Base-by-base conservation (phyloP, 176 grass and related monocot genomes). In the Alopecurus myosuroides region DNA sequence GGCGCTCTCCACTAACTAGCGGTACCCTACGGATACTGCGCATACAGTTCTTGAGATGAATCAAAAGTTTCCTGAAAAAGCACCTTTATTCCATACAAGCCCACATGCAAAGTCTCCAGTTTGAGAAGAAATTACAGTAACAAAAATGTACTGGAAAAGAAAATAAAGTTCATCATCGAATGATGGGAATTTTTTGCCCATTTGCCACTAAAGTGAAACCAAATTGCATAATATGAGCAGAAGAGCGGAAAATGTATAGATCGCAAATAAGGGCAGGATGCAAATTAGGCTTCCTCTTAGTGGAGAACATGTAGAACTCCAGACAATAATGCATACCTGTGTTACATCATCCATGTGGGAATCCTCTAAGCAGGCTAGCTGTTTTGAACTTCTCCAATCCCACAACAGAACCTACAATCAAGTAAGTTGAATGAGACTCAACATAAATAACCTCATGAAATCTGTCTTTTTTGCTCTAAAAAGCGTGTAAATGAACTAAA, bases 301-400 rank as follows among this genome's bases (percentile, higher is more conserved):
- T 74, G 26, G 17, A 49, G 1, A 74, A 49, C 42, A 20, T 31
- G 26, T 11, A 30, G 11, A 73, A 74, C 42, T 9, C 70, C 45
- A 10, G 11, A 83, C 9, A 67, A 67, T 18, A 82, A 86, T 57
- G 42, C 36, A 79, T 89, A 94, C 91, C 76, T 95, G 93, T 64
- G 91, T 98, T 57, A 98, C 96, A 78, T 95, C 96, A 61, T 95
- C 96, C 77, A 88, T 93, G 83, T 98, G 96, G 78, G 89, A 94
- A 82, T 95, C 93, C 81, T 98, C 91, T 63, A 98, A 81, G 85
- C 88, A 95, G 49, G 93, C 91, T 76, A 94, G 46, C 70, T 91
- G 93, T 78, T 94, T 98, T 81, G 85, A 89, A 89, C 80, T 95
- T 91, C 93, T 95, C 96, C 93, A 95, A 83, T 98, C 96, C 96